Percentiles rank a stretch among this genome's conserved stretches.
phyloP scores from a whole-genome alignment of 2,329 filamentous ascomycete species.

The Chaetomiaceae sp. region DNA sequence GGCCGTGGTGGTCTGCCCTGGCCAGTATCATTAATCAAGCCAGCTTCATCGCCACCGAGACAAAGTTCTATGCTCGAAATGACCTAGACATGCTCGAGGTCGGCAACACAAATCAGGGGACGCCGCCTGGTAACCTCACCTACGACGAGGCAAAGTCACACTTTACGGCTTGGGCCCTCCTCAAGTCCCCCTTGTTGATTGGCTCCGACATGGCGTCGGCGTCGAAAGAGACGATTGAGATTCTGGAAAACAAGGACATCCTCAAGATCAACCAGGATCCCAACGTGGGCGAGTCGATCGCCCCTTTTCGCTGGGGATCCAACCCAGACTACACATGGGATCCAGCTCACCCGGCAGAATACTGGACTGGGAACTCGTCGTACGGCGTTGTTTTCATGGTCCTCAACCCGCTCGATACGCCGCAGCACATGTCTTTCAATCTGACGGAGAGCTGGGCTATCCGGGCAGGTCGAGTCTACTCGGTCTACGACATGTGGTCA shows the following conservation, averaged over 20 bases:
- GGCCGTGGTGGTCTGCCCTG: constrained; percentile 14
- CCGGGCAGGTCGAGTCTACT: constrained; percentile 12
- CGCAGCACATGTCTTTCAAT: constrained; percentile 11
- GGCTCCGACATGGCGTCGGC: constrained; percentile 9
- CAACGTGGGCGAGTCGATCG: constrained; percentile 5
- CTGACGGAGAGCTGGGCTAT: constrained; percentile 19
- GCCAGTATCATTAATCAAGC: constrained; percentile 16
- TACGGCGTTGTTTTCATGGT: constrained; percentile 8
- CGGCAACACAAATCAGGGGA: constrained; percentile 9
- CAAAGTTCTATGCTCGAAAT: constrained; percentile 9
- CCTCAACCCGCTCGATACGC: constrained; percentile 3
- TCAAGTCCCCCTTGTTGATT: constrained; percentile 13
- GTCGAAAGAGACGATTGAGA: constrained; percentile 5
- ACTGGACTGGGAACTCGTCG: constrained; percentile 10
- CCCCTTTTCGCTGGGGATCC: constrained; percentile 7
- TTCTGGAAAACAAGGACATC: constrained; percentile 12
- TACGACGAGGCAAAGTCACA: constrained; percentile 14
- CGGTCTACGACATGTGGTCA: constrained; percentile 18
- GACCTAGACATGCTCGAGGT: constrained; percentile 19
- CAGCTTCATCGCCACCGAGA: constrained; percentile 9
- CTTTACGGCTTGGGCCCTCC: constrained; percentile 16
- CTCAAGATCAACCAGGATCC: constrained; percentile 16
- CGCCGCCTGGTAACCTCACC: constrained; percentile 15
- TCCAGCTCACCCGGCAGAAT: constrained; percentile 2
- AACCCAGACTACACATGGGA: constrained; percentile 4